Conservation (phyloP, 1,284 basidiomycete species). For the Cutaneotrichosporon curvatum region DNA sequence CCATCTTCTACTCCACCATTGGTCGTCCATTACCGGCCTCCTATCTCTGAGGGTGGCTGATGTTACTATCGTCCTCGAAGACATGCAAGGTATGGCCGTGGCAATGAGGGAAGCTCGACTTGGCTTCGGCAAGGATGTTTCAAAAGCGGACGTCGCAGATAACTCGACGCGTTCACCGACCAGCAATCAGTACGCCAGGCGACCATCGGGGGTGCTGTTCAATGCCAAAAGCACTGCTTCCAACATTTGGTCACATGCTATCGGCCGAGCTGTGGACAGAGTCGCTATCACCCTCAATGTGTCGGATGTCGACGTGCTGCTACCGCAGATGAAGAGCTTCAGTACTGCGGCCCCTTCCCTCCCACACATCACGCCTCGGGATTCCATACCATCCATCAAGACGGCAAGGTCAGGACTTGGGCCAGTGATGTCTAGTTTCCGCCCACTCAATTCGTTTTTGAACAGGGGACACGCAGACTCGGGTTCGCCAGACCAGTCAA, state of each 20-base stretch:
- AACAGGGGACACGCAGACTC: not conserved
- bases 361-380: constrained; percentile 2
- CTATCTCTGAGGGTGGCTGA: constrained; percentile 32
- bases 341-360: constrained; percentile 1
- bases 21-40: constrained; percentile 27
- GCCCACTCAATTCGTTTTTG: constrained; percentile 4
- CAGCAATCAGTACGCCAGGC: too few species aligned
- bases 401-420: too few species aligned
- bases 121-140: constrained; percentile 13
- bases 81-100: constrained; percentile 30
- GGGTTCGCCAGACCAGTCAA: not conserved
- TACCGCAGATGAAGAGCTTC: constrained; percentile 16
- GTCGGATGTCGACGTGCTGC: constrained; percentile 24
- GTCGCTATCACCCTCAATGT: constrained; percentile 23
- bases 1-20: constrained; percentile 34
- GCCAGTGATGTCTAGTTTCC: not conserved
- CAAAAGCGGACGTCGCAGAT: too few species aligned
- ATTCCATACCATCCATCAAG: too few species aligned
- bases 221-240: constrained; percentile 14
- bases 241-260: constrained; percentile 31
- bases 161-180: too few species aligned
- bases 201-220: too few species aligned
- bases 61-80: constrained; percentile 33
- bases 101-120: constrained; percentile 19
- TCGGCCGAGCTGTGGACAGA: constrained; percentile 31